A percentile compares a stretch with the other conserved stretches of the same genome.
Conservation (phyloP, 2,329 filamentous ascomycete genomes). For the Drechslerella dactyloides region DNA sequence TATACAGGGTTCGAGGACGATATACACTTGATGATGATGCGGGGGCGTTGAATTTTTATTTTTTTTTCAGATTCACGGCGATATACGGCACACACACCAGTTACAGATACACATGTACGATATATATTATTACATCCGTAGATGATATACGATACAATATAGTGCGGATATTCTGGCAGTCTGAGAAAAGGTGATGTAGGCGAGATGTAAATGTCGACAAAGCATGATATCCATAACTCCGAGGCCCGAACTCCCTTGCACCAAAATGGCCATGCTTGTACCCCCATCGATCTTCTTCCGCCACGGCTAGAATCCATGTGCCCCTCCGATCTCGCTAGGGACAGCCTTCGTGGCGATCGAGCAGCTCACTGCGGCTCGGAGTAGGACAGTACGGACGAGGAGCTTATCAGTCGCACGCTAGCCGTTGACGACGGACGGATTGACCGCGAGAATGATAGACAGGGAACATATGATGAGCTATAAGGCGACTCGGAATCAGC, state of each 20-base stretch:
- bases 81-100: slow-evolving; percentile 8
- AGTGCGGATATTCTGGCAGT: not conserved
- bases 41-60: slow-evolving; percentile 20
- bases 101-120: slow-evolving; percentile 23
- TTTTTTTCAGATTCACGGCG: slow-evolving; percentile 7
- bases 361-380: not conserved
- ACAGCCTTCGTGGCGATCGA: not conserved
- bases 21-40: slow-evolving; percentile 10
- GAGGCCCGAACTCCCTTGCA: slow-evolving; percentile 2
- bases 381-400: not conserved
- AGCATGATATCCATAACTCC: not conserved
- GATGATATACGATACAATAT: slow-evolving; percentile 25
- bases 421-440: slow-evolving; percentile 34
- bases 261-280: not conserved
- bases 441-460: slow-evolving; percentile 43
- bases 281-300: not conserved
- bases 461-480: slow-evolving; percentile 44
- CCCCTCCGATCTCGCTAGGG: not conserved
- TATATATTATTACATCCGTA: slow-evolving; percentile 10
- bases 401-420: slow-evolving; percentile 14
- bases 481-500: not conserved
- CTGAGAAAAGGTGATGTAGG: not conserved
- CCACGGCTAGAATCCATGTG: not conserved
- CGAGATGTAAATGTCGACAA: not conserved
- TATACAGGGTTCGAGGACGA: slow-evolving; percentile 7